These are phyloP conservation scores for Rhodocollybia butyracea DNA, from an alignment of 768 basidiomycete species.

Conservation along the genomic window DNA sequence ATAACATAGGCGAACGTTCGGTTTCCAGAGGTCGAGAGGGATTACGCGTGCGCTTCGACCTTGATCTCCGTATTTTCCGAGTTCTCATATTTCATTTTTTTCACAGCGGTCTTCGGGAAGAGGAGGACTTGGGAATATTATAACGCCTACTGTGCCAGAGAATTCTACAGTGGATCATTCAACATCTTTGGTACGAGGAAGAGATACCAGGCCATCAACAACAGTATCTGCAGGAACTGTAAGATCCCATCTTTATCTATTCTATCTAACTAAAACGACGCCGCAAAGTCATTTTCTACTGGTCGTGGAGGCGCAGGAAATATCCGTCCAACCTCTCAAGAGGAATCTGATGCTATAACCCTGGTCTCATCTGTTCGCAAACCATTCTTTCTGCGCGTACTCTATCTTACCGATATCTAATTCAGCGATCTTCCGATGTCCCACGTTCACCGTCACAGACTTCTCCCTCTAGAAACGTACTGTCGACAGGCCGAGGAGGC, in stretches of 20 bases:
- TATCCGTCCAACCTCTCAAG: not conserved
- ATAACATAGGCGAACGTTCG: not conserved
- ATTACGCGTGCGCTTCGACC: not conserved
- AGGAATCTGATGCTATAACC: constrained; percentile 1
- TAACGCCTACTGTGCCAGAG: not conserved
- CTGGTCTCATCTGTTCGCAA: not conserved
- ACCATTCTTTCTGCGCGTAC: not conserved
- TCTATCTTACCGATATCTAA: not conserved
- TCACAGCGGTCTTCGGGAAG: constrained; percentile 4
- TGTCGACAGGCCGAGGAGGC: constrained; percentile 4
- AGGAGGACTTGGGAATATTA: constrained; percentile 3
- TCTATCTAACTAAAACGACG: not conserved
- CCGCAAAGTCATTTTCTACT: not conserved
- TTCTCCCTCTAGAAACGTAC: not conserved
- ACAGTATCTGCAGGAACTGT: not conserved
- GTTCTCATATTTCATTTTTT: not conserved
- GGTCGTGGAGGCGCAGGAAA: constrained; percentile 2
- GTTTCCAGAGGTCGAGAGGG: constrained; percentile 1
- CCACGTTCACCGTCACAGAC: not conserved
- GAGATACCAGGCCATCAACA: constrained; percentile 1
- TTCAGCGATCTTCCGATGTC: not conserved
- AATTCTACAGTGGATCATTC: not conserved
- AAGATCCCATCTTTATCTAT: not conserved
- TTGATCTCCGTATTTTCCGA: not conserved
- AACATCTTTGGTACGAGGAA: not conserved